These are phyloP conservation scores for Moniliella sp. DNA, from an alignment of 1,284 basidiomycete genomes.

Conservation along the genomic window DNA sequence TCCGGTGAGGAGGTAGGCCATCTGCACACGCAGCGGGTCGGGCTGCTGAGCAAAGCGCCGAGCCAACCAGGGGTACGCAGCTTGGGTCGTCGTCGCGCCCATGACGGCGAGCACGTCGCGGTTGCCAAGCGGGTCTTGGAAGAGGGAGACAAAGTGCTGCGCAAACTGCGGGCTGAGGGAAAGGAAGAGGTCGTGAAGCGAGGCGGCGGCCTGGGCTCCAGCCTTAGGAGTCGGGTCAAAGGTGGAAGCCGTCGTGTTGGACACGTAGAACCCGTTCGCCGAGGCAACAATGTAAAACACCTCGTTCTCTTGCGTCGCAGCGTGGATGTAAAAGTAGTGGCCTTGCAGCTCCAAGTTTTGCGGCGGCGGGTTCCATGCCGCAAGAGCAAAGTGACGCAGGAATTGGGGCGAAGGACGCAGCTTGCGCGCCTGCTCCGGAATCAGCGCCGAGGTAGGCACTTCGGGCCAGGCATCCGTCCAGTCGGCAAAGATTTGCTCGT, in stretches of 20 bases:
- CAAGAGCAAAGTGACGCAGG: slow-evolving; percentile 39
- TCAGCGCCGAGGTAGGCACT: slow-evolving; percentile 14
- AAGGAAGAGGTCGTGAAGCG: slow-evolving; percentile 40
- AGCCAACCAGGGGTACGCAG: slow-evolving; percentile 41
- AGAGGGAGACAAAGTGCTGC: slow-evolving; percentile 26
- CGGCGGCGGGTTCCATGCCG: slow-evolving; percentile 43
- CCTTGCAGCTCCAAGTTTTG: slow-evolving; percentile 39
- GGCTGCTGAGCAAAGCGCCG: slow-evolving; percentile 25
- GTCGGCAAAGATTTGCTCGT: slow-evolving; percentile 7
- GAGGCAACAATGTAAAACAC: slow-evolving; percentile 39
- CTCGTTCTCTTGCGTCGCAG: slow-evolving; percentile 42
- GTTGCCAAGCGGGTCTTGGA: slow-evolving; percentile 27
- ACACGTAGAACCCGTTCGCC: slow-evolving; percentile 41
- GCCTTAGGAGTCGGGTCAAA: slow-evolving; percentile 22
- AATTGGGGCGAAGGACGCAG: slow-evolving; percentile 27
- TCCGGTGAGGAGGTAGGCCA: slow-evolving; percentile 42
- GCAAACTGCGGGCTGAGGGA: slow-evolving; percentile 35
- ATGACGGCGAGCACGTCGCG: slow-evolving; percentile 35
- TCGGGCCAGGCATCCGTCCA: slow-evolving; percentile 34
- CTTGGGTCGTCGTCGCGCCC: slow-evolving; percentile 39
- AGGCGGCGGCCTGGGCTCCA: slow-evolving; percentile 30
- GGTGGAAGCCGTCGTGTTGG: slow-evolving; percentile 33
- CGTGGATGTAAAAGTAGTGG: slow-evolving; percentile 41
- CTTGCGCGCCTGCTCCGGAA: slow-evolving; percentile 22
- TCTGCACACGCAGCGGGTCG: slow-evolving; percentile 40